Evolutionary conservation across 352 stramenopile species (phyloP), one percentile per base, ranked within the genome.

Genomic region (Pythium apleroticum): DNA sequence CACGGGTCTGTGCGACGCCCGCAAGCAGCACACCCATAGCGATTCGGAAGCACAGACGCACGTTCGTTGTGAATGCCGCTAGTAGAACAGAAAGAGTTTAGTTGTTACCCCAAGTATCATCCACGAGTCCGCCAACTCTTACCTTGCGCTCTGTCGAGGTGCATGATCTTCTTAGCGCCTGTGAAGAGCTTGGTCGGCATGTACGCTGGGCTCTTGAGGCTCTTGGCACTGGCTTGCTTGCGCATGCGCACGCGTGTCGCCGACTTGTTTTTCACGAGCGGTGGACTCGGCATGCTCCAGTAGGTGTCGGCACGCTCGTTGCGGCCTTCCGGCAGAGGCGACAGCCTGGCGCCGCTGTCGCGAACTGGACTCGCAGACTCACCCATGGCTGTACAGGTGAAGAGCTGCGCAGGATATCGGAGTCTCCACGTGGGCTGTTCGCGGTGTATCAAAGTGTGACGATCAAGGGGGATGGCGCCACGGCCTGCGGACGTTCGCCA

Each of bases 1-100:
- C 74, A 15, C 69, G 74, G 6, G 81, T 92, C 66, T 90, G 81
- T 15, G 78, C 72, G 6, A 85, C 52, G 5, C 78, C 77, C 12
- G 84, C 80, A 25, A 90, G 37, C 19, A 90, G 55, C n/a, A 92
- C 81, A 3, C 84, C 84, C 3, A 78, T 58, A 12, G 81, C 84
- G 19, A 84, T 76, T 35, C 84, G 84, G 61, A 70, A 60, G 0
- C 74, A 71, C 37, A 87, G 65, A 2, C 49, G 31, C 14, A 86
- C 17, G 45, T 85, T 72, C 6, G 54, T 68, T 39, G 69, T 75
- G 50, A 89, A 89, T 28, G 62, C 69, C 43, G 22, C 71, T 70
- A 50, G 28, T 24, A 50, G 17, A n/a, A n/a, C n/a, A n/a, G n/a
- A n/a, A n/a, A n/a, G n/a, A n/a, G n/a, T n/a, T n/a, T n/a, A n/a